Conservation (phyloP, 352 stramenopile species). For the Lagenidium giganteum region DNA sequence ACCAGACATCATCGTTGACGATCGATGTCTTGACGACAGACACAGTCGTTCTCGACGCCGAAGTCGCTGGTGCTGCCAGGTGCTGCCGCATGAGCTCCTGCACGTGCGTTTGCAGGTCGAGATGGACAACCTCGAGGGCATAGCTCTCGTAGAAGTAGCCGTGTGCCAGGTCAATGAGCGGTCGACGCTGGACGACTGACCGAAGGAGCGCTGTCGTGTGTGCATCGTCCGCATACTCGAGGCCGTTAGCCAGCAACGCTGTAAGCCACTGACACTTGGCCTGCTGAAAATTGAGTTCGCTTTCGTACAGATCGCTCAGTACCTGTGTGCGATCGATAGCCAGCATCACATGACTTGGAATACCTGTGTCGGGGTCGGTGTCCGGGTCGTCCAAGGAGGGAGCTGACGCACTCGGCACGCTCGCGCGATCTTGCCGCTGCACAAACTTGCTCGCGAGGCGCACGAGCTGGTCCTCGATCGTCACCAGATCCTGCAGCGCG, state of each 20-base stretch:
- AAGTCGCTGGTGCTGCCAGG: slow-evolving; percentile 2
- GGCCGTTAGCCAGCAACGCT: slow-evolving; percentile 20
- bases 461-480: slow-evolving; percentile 40
- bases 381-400: slow-evolving; percentile 2
- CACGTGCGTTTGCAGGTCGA: slow-evolving; percentile 40
- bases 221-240: slow-evolving; percentile 6
- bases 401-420: slow-evolving; percentile 15
- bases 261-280: slow-evolving; percentile 33
- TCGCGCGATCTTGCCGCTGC: slow-evolving; percentile 43
- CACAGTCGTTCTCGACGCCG: neutral
- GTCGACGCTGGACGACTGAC: slow-evolving; percentile 19
- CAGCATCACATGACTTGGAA: neutral
- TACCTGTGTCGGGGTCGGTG: no score
- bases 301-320: slow-evolving; percentile 51
- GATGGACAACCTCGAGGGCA: slow-evolving; percentile 30
- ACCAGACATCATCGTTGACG: slow-evolving; percentile 3
- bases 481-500: slow-evolving; percentile 31
- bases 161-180: slow-evolving; percentile 42
- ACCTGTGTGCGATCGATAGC: slow-evolving; percentile 51
- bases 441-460: slow-evolving; percentile 33
- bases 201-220: slow-evolving; percentile 12
- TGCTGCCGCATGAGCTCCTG: slow-evolving; percentile 24
- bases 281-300: slow-evolving; percentile 32
- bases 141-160: slow-evolving; percentile 64
- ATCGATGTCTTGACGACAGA: neutral